Evolutionary conservation across 2,329 filamentous ascomycete genomes (phyloP).

Genomic region (Calonectria naviculata): DNA sequence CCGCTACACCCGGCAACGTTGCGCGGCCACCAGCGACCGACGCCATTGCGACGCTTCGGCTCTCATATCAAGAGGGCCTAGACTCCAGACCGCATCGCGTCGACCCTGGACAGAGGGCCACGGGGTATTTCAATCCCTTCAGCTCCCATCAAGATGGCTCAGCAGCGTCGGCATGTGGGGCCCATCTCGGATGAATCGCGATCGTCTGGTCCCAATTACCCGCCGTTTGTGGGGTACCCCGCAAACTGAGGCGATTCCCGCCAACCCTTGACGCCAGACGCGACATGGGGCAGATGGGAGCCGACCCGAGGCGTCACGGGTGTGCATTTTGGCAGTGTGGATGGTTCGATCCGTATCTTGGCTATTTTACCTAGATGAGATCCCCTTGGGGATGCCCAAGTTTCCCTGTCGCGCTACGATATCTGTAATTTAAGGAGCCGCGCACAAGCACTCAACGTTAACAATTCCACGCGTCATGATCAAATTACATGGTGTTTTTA

Average conservation of each 20-base stretch:
- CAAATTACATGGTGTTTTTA: too few relatives aligned
- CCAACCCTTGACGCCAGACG: background rate
- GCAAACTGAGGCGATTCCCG: constrained; percentile 15
- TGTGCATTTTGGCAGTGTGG: background rate
- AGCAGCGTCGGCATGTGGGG: constrained; percentile 10
- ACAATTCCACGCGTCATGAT: too few relatives aligned
- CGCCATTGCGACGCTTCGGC: background rate
- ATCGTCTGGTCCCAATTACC: constrained; percentile 8
- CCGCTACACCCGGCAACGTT: background rate
- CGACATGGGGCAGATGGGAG: background rate
- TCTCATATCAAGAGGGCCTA: background rate
- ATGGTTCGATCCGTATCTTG: background rate
- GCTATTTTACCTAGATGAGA: too few relatives aligned
- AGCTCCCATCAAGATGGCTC: background rate
- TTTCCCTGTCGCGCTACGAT: too few relatives aligned
- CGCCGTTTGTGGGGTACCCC: constrained; percentile 13
- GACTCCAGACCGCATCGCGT: background rate
- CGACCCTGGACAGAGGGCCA: background rate
- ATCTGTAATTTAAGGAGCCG: too few relatives aligned
- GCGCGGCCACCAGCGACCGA: background rate
- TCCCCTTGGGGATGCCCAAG: too few relatives aligned
- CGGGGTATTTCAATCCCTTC: background rate
- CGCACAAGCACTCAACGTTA: too few relatives aligned
- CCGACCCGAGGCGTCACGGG: background rate
- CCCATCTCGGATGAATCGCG: constrained; percentile 14